These are phyloP conservation scores for Zarea fungicola DNA, from an alignment of 2,329 filamentous ascomycete species.

Conservation along the genomic window DNA sequence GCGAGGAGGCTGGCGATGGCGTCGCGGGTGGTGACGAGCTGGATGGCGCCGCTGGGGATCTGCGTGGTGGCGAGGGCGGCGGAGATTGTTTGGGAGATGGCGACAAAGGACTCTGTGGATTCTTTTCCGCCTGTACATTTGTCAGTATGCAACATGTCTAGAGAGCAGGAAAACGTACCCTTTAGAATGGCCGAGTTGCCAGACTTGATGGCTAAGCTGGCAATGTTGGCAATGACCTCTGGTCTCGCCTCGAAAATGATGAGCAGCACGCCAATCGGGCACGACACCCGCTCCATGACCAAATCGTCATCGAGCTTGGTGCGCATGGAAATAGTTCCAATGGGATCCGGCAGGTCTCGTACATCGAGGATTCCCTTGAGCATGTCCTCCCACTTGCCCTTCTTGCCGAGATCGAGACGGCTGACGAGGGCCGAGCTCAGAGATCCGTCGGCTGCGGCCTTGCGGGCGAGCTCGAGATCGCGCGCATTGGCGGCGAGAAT, in stretches of 20 bases:
- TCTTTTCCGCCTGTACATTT: slow-evolving; percentile 72
- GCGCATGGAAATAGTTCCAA: slow-evolving; percentile 77
- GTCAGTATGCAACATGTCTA: not conserved
- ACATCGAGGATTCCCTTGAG: slow-evolving; percentile 91
- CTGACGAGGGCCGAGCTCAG: slow-evolving; percentile 81
- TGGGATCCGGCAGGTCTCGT: slow-evolving; percentile 75
- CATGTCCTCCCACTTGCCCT: slow-evolving; percentile 97
- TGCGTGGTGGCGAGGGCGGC: slow-evolving; percentile 64
- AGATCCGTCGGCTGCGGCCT: slow-evolving; percentile 68
- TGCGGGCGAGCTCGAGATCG: slow-evolving; percentile 70
- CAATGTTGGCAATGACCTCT: slow-evolving; percentile 98
- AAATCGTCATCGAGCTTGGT: slow-evolving; percentile 85
- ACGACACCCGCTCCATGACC: slow-evolving; percentile 79
- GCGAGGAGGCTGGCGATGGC: slow-evolving; percentile 82
- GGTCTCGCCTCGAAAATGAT: slow-evolving; percentile 98
- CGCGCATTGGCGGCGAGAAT: slow-evolving; percentile 84
- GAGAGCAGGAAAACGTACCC: slow-evolving; percentile 40
- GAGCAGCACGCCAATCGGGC: slow-evolving; percentile 92
- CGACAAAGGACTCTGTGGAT: slow-evolving; percentile 88
- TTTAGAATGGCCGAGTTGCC: slow-evolving; percentile 96
- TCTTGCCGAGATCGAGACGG: slow-evolving; percentile 76
- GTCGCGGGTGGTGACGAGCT: slow-evolving; percentile 90
- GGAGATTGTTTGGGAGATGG: slow-evolving; percentile 83
- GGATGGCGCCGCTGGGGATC: slow-evolving; percentile 82
- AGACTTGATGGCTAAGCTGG: slow-evolving; percentile 91